Base-by-base conservation (phyloP, 1,139 yeast species). In the Debaryomyces fabryi region DNA sequence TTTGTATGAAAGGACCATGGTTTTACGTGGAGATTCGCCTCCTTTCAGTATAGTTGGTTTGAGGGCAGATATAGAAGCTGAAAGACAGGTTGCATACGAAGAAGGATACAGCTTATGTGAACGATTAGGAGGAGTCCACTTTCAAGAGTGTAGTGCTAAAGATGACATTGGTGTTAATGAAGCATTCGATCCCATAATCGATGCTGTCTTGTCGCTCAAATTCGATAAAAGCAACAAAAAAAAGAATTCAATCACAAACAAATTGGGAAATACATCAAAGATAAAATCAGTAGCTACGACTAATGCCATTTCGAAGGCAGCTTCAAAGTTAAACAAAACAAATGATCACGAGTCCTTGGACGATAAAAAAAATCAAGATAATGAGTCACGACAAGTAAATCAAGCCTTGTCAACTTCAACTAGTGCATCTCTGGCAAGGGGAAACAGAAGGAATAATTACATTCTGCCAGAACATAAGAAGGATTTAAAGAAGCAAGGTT, bases 21-120 rank as follows among this genome's bases (percentile, higher is more conserved):
- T 56, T n/a, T 42, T 65, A 13, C 48, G 67, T 32, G 55, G 51
- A 1, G 53, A 51, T 2, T 54, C 62, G 36, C 74, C 74, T 3
- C 73, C 74, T 0, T 52, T 68, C 5, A 63, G 64, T 2, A 52
- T 74, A 13, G 69, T 67, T 10, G 78, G 71, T 0, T 56, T 72
- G n/a, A 69, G 69, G 48, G 46, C 60, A 16, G 78, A 74, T 46
- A 47, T 58, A 24, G 64, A 58, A 16, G 49, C 49, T 1, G 57
- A 57, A 20, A 56, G 74, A 36, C 68, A 64, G 42, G 71, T 71
- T 1, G 49, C 58, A 18, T 59, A 46, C 45, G 64, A 62, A 4
- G 71, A 72, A 47, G 78, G 73, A 0, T 13, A 50, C 32, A 58
- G 49, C 5, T 62, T 73, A 45, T 69, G 75, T 6, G 29, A 51